Conservation (phyloP, 345 rosid genomes). For the Heritiera fomes region DNA sequence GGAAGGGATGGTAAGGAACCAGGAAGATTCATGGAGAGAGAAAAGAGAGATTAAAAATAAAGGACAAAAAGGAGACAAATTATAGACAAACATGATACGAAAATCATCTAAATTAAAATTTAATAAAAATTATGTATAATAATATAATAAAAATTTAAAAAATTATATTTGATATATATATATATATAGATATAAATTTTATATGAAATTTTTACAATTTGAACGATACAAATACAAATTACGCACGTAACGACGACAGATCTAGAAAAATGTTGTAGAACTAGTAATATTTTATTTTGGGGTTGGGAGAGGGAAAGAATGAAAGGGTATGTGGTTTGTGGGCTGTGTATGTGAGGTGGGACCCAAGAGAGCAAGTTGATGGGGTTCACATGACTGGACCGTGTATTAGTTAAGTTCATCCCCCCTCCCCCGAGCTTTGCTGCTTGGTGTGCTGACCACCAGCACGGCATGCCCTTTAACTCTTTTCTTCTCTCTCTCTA, state of each 20-base stretch:
- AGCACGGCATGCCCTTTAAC: constrained; percentile 26
- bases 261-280: too few species aligned
- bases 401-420: constrained; percentile 53
- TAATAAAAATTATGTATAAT: too few species aligned
- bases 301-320: not conserved
- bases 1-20: not conserved
- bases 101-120: too few species aligned
- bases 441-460: constrained; percentile 21
- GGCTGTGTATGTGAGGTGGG: constrained; percentile 47
- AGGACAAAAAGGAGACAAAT: too few species aligned
- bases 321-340: constrained; percentile 30
- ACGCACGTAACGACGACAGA: too few species aligned
- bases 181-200: too few species aligned
- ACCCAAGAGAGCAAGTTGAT: constrained; percentile 55
- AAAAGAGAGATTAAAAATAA: not conserved
- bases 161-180: too few species aligned
- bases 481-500: constrained; percentile 3
- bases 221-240: too few species aligned
- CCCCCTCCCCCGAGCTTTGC: constrained; percentile 63
- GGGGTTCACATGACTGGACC: constrained; percentile 77
- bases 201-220: too few species aligned
- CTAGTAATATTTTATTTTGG: too few species aligned
- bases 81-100: too few species aligned
- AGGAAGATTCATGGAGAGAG: constrained; percentile 41
- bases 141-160: too few species aligned